Evolutionary conservation across 202 grass and related monocot genomes (phyloP), one percentile per base, ranked within the genome.

Genomic region (Carex sylvatica): DNA sequence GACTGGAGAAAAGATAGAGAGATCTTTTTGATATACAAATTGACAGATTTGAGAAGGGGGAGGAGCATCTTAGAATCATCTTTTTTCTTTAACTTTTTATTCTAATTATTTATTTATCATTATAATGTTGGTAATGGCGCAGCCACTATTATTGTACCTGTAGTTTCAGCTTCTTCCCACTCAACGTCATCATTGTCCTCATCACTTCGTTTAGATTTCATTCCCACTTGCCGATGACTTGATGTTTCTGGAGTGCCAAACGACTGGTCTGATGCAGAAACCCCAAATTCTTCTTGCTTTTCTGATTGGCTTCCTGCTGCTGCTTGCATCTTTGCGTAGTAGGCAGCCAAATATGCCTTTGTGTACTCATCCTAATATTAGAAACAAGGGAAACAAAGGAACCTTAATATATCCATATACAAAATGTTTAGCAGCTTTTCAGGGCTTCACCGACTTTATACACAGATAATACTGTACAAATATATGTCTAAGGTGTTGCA

Each of bases 291-390:
- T 86, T 93, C 84, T 61, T 90, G 80, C 44, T 95, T 79, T 77
- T 84, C 65, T 83, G 33, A 85, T 74, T 44, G 75, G 55, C 82
- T 85, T 33, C 63, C 74, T 53, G 88, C 85, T 76, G 87, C 89
- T 85, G 91, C 89, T 78, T 95, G 81, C 72, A 89, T 77, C 74
- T 82, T 88, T 80, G 94, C 92, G 31, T 38, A 81, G 12, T 91
- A 62, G 66, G 96, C 93, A 86, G 83, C 96, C 67, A 95, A 95
- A 82, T 93, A 98, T 53, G 91, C 89, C 74, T 95, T 98, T 68
- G 89, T 72, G 60, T 95, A 95, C 84, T 98, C 92, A 78, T 98
- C 89, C 96, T 98, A 83, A 22, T 85, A 44, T 59, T 59, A 23
- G 15, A 66, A 74, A 79, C 36, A 80, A 65, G 28, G 18, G 63